A percentile compares a stretch with the other conserved stretches of the same genome.
Evolutionary conservation across 1,284 basidiomycete genomes (phyloP).

Genomic region (Garcileccinum viscosum): DNA sequence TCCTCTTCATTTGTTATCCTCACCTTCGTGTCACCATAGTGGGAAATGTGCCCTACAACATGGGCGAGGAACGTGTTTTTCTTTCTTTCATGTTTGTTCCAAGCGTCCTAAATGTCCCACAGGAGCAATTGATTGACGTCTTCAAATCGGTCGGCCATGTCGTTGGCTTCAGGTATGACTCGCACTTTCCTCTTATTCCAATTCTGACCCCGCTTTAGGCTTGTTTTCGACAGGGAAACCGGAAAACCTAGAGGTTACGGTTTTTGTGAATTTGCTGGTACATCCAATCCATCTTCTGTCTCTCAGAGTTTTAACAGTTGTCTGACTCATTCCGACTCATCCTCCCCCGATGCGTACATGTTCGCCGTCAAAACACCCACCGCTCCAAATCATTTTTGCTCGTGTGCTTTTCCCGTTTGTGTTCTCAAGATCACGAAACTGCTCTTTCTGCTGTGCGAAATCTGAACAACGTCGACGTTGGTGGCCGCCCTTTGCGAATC

Average conservation of each 20-base stretch:
- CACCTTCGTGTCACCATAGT: constrained; percentile 50
- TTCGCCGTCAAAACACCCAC: constrained; percentile 15
- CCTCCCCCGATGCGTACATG: constrained; percentile 11
- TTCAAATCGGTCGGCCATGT: constrained; percentile 89
- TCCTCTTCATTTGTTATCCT: constrained; percentile 1
- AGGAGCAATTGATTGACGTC: constrained; percentile 83
- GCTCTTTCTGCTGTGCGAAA: constrained; percentile 83
- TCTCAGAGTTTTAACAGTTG: constrained; percentile 34
- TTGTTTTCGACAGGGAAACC: constrained; percentile 95
- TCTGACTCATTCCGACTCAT: constrained; percentile 47
- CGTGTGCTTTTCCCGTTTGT: constrained; percentile 20
- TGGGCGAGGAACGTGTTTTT: constrained; percentile 65
- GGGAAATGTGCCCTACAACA: constrained; percentile 87
- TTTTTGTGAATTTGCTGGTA: constrained; percentile 96
- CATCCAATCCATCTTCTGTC: constrained; percentile 48
- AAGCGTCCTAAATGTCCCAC: constrained; percentile 19
- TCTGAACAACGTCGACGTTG: constrained; percentile 82
- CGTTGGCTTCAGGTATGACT: constrained; percentile 77
- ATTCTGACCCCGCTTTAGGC: constrained; percentile 51
- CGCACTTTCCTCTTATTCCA: constrained; percentile 1
- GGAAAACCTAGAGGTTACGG: constrained; percentile 97
- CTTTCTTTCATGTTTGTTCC: background rate
- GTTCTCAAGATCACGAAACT: constrained; percentile 85
- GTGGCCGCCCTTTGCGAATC: constrained; percentile 84
- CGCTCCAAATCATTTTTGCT: constrained; percentile 18